Conservation (phyloP, 257 asterid genomes). For the Solanum chmielewskii region DNA sequence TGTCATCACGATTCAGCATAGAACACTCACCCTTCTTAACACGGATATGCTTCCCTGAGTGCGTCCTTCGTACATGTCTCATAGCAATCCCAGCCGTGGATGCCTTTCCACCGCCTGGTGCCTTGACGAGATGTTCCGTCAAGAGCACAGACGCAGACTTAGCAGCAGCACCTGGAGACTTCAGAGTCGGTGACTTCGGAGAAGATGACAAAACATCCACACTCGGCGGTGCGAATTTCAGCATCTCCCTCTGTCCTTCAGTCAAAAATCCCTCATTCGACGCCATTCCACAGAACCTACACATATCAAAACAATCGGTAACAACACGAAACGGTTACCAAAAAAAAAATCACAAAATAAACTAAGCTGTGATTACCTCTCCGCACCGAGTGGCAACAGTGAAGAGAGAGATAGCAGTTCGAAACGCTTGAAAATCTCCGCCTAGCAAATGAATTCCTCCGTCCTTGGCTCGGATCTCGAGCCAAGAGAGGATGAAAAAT, state of each 20-base stretch:
- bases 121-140: slow-evolving; percentile 57
- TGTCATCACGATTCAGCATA: not conserved
- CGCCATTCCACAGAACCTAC: slow-evolving; percentile 44
- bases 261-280: slow-evolving; percentile 79
- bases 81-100: slow-evolving; percentile 48
- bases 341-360: not conserved
- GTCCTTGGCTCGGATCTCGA: slow-evolving; percentile 94
- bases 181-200: slow-evolving; percentile 42
- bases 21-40: slow-evolving; percentile 68
- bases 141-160: slow-evolving; percentile 13
- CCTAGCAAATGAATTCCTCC: slow-evolving; percentile 16
- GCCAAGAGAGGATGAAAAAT: slow-evolving; percentile 66
- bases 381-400: slow-evolving; percentile 3
- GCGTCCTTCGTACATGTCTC: slow-evolving; percentile 70
- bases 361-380: slow-evolving; percentile 13
- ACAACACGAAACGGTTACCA: not conserved
- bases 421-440: not conserved
- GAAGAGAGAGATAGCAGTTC: not conserved
- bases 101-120: slow-evolving; percentile 58
- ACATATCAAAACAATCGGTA: not conserved
- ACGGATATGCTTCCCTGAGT: slow-evolving; percentile 64
- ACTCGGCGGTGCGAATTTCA: slow-evolving; percentile 64
- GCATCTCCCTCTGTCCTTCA: slow-evolving; percentile 76
- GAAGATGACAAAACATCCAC: slow-evolving; percentile 65
- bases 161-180: slow-evolving; percentile 31